phyloP scores from a whole-genome alignment of 2,329 filamentous ascomycete species.

The Monosporascus sp. region DNA sequence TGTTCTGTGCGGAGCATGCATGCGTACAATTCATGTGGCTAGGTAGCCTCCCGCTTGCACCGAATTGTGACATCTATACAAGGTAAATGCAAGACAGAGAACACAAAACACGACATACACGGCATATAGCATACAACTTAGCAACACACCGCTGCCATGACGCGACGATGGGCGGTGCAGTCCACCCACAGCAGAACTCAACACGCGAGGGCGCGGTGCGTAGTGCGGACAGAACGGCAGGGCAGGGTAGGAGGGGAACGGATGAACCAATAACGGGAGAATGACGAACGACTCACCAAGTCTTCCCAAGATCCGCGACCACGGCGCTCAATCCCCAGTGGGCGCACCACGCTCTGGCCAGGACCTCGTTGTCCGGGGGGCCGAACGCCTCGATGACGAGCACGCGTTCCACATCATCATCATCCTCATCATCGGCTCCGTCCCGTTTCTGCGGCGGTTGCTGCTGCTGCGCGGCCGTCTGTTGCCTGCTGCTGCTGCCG shows the following conservation, averaged over 20 bases:
- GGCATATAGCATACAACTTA: too few relatives aligned
- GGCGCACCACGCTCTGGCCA: slow-evolving; percentile 71
- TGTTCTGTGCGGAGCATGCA: too few relatives aligned
- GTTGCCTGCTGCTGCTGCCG: neutral
- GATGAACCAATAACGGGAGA: neutral
- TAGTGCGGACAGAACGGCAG: too few relatives aligned
- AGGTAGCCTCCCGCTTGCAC: too few relatives aligned
- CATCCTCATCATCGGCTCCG: slow-evolving; percentile 34
- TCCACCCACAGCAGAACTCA: too few relatives aligned
- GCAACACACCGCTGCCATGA: too few relatives aligned
- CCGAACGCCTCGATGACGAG: slow-evolving; percentile 69
- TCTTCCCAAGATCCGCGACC: slow-evolving; percentile 62
- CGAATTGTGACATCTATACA: too few relatives aligned
- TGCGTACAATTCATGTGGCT: neutral
- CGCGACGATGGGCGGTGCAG: too few relatives aligned
- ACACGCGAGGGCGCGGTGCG: too few relatives aligned
- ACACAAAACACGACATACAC: too few relatives aligned
- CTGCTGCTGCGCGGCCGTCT: slow-evolving; percentile 10
- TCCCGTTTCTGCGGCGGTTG: slow-evolving; percentile 12
- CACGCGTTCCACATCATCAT: slow-evolving; percentile 59
- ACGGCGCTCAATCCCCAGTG: slow-evolving; percentile 70
- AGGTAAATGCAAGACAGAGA: too few relatives aligned
- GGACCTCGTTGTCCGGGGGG: slow-evolving; percentile 68
- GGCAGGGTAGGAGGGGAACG: neutral
- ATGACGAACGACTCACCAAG: slow-evolving; percentile 46